Evolutionary conservation across 805 yeast species (phyloP).

Genomic region (Ogataea henricii): DNA sequence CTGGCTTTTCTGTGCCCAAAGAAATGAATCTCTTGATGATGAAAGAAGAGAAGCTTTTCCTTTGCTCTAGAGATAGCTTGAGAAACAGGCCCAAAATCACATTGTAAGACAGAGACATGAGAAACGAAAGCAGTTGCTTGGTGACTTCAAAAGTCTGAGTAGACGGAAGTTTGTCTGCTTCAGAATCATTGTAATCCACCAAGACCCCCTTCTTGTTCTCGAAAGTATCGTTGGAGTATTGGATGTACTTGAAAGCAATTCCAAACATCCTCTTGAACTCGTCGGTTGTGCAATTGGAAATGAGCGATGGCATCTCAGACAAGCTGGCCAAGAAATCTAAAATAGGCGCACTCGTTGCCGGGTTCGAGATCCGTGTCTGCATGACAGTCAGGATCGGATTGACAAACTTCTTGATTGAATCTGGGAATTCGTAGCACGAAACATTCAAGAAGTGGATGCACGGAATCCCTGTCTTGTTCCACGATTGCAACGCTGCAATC

Average conservation of each 20-base stretch:
- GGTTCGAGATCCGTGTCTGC: conserved; percentile 72
- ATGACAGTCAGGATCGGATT: conserved; percentile 69
- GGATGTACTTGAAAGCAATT: conserved; percentile 77
- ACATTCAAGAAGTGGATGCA: conserved; percentile 73
- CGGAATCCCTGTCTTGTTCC: conserved; percentile 80
- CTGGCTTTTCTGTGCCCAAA: conserved; percentile 36
- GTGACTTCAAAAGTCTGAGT: conserved; percentile 47
- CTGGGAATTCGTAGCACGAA: conserved; percentile 80
- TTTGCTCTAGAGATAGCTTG: conserved; percentile 57
- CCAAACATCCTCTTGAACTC: conserved; percentile 82
- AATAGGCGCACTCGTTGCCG: conserved; percentile 69
- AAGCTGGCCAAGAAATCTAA: conserved; percentile 72
- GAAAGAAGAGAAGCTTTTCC: conserved; percentile 62
- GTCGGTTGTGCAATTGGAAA: conserved; percentile 71
- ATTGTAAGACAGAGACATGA: conserved; percentile 62
- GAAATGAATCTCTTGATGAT: conserved; percentile 57
- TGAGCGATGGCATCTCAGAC: conserved; percentile 63
- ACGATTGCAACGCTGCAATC: conserved; percentile 62
- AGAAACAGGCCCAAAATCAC: conserved; percentile 75
- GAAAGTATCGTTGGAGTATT: conserved; percentile 58
- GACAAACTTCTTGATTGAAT: conserved; percentile 66
- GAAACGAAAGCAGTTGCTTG: conserved; percentile 58
- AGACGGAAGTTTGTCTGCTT: conserved; percentile 56
- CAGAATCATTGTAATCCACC: conserved; percentile 47
- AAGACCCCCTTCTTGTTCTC: conserved; percentile 21